Conservation (phyloP, 2,329 filamentous ascomycete genomes). For the Cercospora citrullina region DNA sequence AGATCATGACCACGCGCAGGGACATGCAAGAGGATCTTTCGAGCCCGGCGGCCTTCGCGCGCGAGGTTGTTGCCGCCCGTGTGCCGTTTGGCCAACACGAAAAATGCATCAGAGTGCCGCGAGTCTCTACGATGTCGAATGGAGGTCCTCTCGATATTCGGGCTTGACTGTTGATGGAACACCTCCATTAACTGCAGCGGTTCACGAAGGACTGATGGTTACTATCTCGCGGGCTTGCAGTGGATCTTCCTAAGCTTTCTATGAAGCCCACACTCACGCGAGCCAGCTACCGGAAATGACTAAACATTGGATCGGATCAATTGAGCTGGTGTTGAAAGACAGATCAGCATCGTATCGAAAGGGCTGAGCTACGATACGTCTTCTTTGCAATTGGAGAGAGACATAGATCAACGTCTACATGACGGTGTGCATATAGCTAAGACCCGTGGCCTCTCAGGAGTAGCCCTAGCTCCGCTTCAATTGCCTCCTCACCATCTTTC, state of each 20-base stretch:
- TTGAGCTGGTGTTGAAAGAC: background rate
- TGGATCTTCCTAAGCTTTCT: background rate
- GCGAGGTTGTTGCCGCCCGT: background rate
- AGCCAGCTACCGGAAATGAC: background rate
- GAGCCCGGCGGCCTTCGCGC: background rate
- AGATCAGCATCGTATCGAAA: background rate
- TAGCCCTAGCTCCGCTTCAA: conserved; percentile 16
- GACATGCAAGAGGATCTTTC: background rate
- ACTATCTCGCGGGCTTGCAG: background rate
- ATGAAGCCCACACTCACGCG: background rate
- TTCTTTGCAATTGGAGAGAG: background rate
- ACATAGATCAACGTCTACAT: background rate
- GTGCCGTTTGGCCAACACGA: background rate
- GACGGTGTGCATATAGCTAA: background rate
- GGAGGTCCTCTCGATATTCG: background rate
- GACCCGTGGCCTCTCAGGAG: background rate
- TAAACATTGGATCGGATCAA: background rate
- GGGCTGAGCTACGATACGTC: background rate
- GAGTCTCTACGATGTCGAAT: background rate
- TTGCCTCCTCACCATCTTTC: conserved; percentile 26
- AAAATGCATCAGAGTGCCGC: background rate
- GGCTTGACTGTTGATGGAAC: background rate
- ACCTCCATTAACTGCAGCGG: background rate
- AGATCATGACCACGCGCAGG: background rate
- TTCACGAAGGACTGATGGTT: background rate